Percentiles rank a stretch among this genome's conserved stretches.
Conservation (phyloP, 805 yeast genomes). For the Barnettozyma salicaria region DNA sequence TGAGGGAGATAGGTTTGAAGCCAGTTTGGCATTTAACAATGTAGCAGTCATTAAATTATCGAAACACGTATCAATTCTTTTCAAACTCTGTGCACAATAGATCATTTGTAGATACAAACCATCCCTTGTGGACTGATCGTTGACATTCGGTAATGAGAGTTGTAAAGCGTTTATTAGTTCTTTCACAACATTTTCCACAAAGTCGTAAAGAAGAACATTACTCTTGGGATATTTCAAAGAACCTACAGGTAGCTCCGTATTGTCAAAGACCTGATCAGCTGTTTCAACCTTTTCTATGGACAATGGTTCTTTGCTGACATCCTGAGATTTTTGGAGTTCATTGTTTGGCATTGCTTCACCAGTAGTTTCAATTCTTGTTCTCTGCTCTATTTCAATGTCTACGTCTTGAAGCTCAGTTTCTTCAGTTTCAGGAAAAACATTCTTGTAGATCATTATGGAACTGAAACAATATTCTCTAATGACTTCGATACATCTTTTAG, state of each 20-base stretch:
- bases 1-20: too few relatives aligned
- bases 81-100: conserved; percentile 83
- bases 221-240: too few relatives aligned
- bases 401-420: conserved; percentile 20
- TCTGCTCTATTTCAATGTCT: conserved; percentile 10
- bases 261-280: conserved; percentile 11
- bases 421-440: conserved; percentile 48
- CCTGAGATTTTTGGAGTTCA: background rate
- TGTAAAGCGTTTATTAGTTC: conserved; percentile 29
- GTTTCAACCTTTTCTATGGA: conserved; percentile 1
- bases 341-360: too few relatives aligned
- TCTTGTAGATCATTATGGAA: conserved; percentile 58
- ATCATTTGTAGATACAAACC: conserved; percentile 76
- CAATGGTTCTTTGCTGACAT: too few relatives aligned
- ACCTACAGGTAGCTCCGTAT: too few relatives aligned
- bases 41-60: conserved; percentile 45
- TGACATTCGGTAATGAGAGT: conserved; percentile 31
- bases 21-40: conserved; percentile 23
- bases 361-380: too few relatives aligned
- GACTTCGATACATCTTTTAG: conserved; percentile 77
- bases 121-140: conserved; percentile 40
- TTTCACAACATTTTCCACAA: conserved; percentile 30
- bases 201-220: conserved; percentile 32
- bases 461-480: conserved; percentile 79
- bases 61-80: conserved; percentile 65